Evolutionary conservation across 1,284 basidiomycete species (phyloP).

Genomic region (Trametes polyzona): DNA sequence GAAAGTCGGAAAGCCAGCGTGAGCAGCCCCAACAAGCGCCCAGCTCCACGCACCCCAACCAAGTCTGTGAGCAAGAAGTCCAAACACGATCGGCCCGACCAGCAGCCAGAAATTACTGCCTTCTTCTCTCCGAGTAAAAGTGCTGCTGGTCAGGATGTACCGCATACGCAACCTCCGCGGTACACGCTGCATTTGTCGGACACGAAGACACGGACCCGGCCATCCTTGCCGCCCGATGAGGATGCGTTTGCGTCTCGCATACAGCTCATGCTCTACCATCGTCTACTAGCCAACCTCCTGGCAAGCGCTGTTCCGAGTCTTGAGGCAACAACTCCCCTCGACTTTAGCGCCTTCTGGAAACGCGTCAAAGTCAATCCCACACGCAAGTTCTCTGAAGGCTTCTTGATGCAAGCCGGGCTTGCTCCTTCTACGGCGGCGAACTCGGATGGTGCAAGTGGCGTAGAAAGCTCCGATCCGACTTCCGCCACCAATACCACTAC

Average conservation of each 20-base stretch:
- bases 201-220: slow-evolving; percentile 71
- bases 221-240: slow-evolving; percentile 59
- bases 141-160: background rate
- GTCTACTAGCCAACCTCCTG: slow-evolving; percentile 63
- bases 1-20: background rate
- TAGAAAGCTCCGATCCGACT: too few species aligned
- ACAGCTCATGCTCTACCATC: slow-evolving; percentile 86
- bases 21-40: slow-evolving; percentile 24
- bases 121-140: slow-evolving; percentile 29
- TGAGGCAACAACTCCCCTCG: slow-evolving; percentile 38
- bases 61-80: slow-evolving; percentile 34
- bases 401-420: slow-evolving; percentile 55
- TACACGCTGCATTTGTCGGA: slow-evolving; percentile 61
- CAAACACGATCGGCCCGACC: slow-evolving; percentile 14
- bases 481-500: background rate
- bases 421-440: slow-evolving; percentile 26
- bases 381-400: slow-evolving; percentile 55
- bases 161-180: background rate
- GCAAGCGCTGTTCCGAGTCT: slow-evolving; percentile 33
- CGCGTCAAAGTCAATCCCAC: slow-evolving; percentile 51
- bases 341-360: slow-evolving; percentile 61
- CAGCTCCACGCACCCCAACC: slow-evolving; percentile 23
- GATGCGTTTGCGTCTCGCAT: slow-evolving; percentile 71
- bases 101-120: slow-evolving; percentile 29
- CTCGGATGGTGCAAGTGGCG: too few species aligned